Evolutionary conservation across 805 yeast species (phyloP), one percentile per base, ranked within the genome.

Genomic region (Starmera caribaea): DNA sequence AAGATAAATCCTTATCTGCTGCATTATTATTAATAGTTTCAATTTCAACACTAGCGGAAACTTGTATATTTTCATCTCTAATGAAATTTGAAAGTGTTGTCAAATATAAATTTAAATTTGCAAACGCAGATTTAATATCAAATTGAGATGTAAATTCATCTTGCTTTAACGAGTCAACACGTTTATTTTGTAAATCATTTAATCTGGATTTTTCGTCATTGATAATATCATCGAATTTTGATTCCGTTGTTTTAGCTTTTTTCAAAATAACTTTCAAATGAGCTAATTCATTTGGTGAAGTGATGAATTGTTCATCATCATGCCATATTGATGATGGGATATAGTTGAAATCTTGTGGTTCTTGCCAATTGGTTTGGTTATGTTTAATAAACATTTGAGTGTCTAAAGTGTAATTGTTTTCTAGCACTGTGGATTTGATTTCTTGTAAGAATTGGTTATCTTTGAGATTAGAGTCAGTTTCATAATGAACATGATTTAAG

Each of bases 311-410:
- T 47, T 87, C 96, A 59, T 92, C 97, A 54, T 92, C 98, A 61
- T 90, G 97, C 98, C 98, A 92, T 33, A 92, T 81, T 27, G 88
- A 79, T 21, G 95, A 80, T 2, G 97, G 96, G 45, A 84, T 73
- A 53, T 83, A 92, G 47, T 76, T 70, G 54, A 83, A 86, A 62
- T 90, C 97, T 7, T 65, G 66, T 1, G 97, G 97, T 50, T 88
- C 97, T 35, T 68, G 69, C 97, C 96, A 92, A 13, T 66, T 66
- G 15, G 63, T 61, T 21, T 72, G 45, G 57, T 92, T 92, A 62
- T 92, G 99, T 54, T 88, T 88, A 41, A 88, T 78, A 60, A 79
- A 92, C 97, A 92, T 90, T 29, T 85, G 80, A 0, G 89, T 75
- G 60, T 88, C 96, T 38, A 87, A 63, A 33, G 63, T 65, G 1